Percentiles rank a stretch among this genome's conserved stretches.
Evolutionary conservation across 768 basidiomycete genomes (phyloP).

Genomic region (Lactarius akahatsu): DNA sequence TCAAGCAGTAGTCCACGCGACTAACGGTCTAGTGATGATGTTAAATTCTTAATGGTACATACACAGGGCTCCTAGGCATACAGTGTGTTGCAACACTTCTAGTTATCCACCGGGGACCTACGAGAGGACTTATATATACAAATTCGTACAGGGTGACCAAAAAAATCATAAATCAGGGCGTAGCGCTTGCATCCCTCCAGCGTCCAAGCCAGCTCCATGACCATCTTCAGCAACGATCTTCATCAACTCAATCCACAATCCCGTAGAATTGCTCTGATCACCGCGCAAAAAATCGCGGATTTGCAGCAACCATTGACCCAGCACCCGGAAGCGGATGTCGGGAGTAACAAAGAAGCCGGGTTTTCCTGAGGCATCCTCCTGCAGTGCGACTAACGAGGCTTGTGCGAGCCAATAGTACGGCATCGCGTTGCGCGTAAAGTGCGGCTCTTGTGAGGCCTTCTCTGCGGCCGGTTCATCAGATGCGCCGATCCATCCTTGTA

Average conservation of each 20-base stretch:
- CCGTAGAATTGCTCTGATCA: slow-evolving; percentile 22
- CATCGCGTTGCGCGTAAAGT: slow-evolving; percentile 35
- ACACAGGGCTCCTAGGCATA: slow-evolving; percentile 6
- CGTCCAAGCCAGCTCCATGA: slow-evolving; percentile 10
- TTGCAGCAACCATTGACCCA: slow-evolving; percentile 27
- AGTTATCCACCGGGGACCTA: slow-evolving; percentile 8
- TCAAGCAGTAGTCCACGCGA: background rate
- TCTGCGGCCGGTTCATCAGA: slow-evolving; percentile 19
- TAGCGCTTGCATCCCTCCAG: slow-evolving; percentile 19
- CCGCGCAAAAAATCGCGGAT: slow-evolving; percentile 25
- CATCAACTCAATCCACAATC: slow-evolving; percentile 29
- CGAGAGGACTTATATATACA: background rate
- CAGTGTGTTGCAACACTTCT: slow-evolving; percentile 8
- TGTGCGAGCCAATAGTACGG: slow-evolving; percentile 59
- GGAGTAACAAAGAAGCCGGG: slow-evolving; percentile 25
- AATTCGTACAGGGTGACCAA: background rate
- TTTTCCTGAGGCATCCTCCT: slow-evolving; percentile 42
- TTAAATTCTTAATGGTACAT: slow-evolving; percentile 8
- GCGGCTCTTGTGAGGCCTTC: slow-evolving; percentile 21
- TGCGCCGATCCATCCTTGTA: slow-evolving; percentile 45
- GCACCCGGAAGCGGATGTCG: slow-evolving; percentile 27
- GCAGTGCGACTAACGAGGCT: slow-evolving; percentile 45
- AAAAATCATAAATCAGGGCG: slow-evolving; percentile 27
- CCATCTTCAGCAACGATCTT: slow-evolving; percentile 22
- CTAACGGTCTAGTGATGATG: slow-evolving; percentile 8